phyloP scores from a whole-genome alignment of 106 monocot genomes.

The Dendrobium nobile region DNA sequence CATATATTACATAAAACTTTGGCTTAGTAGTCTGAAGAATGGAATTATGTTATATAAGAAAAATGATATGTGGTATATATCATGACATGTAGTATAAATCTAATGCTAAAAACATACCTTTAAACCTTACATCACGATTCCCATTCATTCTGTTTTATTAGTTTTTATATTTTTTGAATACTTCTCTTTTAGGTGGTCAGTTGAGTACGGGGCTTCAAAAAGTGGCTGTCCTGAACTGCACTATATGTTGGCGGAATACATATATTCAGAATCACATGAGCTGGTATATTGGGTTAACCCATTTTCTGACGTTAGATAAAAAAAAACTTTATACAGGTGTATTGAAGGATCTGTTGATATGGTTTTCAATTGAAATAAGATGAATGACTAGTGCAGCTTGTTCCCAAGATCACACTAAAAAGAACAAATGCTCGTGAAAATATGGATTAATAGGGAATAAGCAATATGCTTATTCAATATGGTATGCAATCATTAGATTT shows the following conservation, averaged over 20 bases:
- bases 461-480: neutral
- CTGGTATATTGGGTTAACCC: conserved; percentile 36
- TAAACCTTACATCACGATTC: neutral
- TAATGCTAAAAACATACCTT: neutral
- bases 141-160: neutral
- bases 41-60: too few relatives aligned
- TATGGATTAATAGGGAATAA: neutral
- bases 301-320: neutral
- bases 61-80: too few relatives aligned
- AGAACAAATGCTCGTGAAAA: neutral
- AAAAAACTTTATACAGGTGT: neutral
- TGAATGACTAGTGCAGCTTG: neutral
- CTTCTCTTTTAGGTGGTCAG: conserved; percentile 67
- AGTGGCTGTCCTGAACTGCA: conserved; percentile 71
- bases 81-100: too few relatives aligned
- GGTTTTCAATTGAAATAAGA: neutral
- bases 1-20: too few relatives aligned
- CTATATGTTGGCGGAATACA: conserved; percentile 90
- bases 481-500: neutral
- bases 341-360: neutral
- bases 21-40: too few relatives aligned
- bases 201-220: conserved; percentile 65
- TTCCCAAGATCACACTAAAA: neutral
- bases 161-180: neutral
- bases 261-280: conserved; percentile 87